phyloP scores from a whole-genome alignment of 306 rosid species.

The Calophaca sinica region DNA sequence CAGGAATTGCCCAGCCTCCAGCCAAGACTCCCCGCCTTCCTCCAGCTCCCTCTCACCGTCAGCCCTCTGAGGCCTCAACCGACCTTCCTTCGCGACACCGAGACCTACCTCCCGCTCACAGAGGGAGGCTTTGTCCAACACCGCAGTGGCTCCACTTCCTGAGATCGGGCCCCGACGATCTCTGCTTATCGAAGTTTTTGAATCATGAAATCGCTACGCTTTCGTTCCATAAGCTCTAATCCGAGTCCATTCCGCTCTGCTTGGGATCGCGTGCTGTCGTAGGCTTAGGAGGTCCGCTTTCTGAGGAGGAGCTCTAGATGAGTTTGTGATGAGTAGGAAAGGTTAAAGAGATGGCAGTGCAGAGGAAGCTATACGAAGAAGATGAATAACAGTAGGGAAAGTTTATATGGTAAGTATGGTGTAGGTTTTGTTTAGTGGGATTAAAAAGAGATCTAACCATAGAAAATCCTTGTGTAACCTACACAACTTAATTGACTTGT shows the following conservation, averaged over 20 bases:
- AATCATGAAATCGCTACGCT: conserved; percentile 72
- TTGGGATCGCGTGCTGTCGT: conserved; percentile 48
- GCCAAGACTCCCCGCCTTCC: conserved; percentile 56
- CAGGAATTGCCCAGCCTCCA: conserved; percentile 61
- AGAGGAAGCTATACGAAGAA: no score
- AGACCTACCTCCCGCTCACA: conserved; percentile 51
- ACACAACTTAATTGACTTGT: no score
- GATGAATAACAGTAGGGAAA: no score
- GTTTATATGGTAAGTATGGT: no score
- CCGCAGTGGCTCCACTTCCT: conserved; percentile 84
- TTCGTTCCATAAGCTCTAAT: conserved; percentile 50
- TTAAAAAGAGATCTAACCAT: no score
- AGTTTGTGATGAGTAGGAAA: conserved; percentile 59
- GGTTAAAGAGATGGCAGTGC: conserved; percentile 52
- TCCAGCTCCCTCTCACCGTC: conserved; percentile 75
- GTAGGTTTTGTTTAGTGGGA: no score
- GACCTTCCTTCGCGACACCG: conserved; percentile 59
- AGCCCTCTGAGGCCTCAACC: conserved; percentile 93
- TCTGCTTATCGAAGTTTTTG: conserved; percentile 88
- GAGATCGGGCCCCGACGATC: conserved; percentile 96
- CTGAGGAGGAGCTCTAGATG: conserved; percentile 65
- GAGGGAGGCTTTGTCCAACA: conserved; percentile 84
- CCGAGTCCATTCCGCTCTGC: conserved; percentile 50
- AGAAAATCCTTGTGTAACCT: no score
- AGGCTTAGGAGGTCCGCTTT: no score